These are phyloP conservation scores for Phialemonium atrogriseum DNA, from an alignment of 2,329 filamentous ascomycete genomes.

Conservation along the genomic window DNA sequence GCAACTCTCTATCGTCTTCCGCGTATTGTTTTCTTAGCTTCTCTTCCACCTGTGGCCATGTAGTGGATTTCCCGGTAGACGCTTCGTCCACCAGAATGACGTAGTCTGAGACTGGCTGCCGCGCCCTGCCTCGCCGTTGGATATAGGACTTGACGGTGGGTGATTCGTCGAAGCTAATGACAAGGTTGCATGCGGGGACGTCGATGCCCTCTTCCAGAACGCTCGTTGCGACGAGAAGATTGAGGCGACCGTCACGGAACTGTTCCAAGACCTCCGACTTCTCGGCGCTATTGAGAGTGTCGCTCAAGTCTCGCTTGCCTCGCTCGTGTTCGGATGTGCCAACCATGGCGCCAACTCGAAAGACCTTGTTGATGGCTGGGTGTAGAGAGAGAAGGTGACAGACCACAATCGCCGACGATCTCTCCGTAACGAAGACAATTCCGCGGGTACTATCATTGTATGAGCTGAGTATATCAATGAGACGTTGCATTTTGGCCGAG, in stretches of 20 bases:
- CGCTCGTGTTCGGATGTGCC: constrained; percentile 10
- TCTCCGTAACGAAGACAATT: constrained; percentile 3
- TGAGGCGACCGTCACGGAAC: constrained; percentile 44
- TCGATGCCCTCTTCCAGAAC: constrained; percentile 60
- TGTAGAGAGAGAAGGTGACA: constrained; percentile 1
- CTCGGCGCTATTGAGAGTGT: constrained; percentile 14
- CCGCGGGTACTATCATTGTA: background rate
- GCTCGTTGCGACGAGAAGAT: constrained; percentile 50
- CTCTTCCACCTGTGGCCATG: constrained; percentile 60
- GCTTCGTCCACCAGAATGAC: constrained; percentile 30
- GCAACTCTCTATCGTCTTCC: constrained; percentile 46
- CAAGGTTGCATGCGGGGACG: constrained; percentile 51
- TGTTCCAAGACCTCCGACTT: constrained; percentile 26
- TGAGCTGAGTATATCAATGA: background rate
- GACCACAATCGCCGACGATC: background rate
- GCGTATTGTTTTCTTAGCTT: constrained; percentile 62
- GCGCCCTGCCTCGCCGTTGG: constrained; percentile 42
- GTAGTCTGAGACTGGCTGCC: constrained; percentile 39
- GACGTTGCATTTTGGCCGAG: background rate
- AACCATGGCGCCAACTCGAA: background rate
- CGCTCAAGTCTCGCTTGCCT: constrained; percentile 28
- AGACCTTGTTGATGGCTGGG: background rate
- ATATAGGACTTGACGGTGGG: constrained; percentile 44
- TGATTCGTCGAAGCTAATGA: constrained; percentile 45
- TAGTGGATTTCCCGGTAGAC: constrained; percentile 17